phyloP scores from a whole-genome alignment of 106 monocot species.

The Acorus calamus region DNA sequence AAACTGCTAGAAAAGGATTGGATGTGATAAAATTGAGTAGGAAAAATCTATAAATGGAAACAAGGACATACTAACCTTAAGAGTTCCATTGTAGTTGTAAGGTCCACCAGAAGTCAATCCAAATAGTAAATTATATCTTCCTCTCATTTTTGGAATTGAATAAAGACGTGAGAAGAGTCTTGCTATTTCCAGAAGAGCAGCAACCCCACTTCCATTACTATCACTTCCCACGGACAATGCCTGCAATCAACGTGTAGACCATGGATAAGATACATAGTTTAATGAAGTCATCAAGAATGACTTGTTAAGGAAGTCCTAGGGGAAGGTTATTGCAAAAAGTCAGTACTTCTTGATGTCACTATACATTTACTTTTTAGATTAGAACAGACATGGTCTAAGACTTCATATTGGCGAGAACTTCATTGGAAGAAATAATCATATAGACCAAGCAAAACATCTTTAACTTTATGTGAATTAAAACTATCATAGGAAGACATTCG shows the following conservation, averaged over 20 bases:
- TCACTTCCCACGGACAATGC: slow-evolving; percentile 83
- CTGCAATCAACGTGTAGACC: slow-evolving; percentile 23
- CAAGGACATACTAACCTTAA: slow-evolving; percentile 45
- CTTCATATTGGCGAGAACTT: background rate
- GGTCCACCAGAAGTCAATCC: slow-evolving; percentile 99
- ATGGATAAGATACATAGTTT: background rate
- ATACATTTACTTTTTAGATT: too few species aligned
- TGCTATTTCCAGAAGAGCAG: slow-evolving; percentile 87
- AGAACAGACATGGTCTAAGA: too few species aligned
- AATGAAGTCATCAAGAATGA: background rate
- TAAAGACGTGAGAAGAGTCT: slow-evolving; percentile 87
- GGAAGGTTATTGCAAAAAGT: too few species aligned
- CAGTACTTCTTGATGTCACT: too few species aligned
- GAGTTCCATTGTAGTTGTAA: slow-evolving; percentile 96
- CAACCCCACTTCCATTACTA: slow-evolving; percentile 97
- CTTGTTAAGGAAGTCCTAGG: too few species aligned
- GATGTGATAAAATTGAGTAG: background rate
- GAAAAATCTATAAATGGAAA: background rate
- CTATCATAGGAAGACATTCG: too few species aligned
- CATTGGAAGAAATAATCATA: background rate
- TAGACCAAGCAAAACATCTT: too few species aligned
- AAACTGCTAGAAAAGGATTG: background rate
- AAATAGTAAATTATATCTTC: slow-evolving; percentile 94
- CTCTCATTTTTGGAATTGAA: slow-evolving; percentile 82
- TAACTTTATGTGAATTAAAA: too few species aligned